phyloP scores from a whole-genome alignment of 177 flowering plant species.

The Vitis hybrid region DNA sequence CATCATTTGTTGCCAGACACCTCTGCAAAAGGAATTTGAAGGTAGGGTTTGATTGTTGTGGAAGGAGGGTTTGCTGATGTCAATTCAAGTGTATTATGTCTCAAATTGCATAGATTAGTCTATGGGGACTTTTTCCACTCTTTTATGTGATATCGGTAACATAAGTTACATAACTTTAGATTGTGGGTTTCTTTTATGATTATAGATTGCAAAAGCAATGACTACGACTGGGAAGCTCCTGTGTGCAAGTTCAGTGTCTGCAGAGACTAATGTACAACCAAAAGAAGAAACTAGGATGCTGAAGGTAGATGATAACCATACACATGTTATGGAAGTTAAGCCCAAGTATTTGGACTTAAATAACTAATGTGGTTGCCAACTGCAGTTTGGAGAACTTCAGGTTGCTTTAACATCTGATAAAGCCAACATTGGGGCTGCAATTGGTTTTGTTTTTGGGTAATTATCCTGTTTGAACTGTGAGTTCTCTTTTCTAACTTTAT shows the following conservation, averaged over 20 bases:
- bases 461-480: constrained; percentile 1
- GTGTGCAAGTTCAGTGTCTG: constrained; percentile 44
- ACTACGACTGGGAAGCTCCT: constrained; percentile 59
- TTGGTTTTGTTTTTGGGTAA: constrained; percentile 77
- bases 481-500: constrained; percentile 2
- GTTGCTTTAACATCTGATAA: constrained; percentile 70
- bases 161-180: neutral
- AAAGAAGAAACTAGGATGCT: constrained; percentile 54
- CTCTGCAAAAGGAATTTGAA: too few species aligned
- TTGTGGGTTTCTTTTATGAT: constrained; percentile 18
- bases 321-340: neutral
- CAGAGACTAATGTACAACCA: constrained; percentile 36
- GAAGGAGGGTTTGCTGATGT: too few species aligned
- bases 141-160: too few species aligned
- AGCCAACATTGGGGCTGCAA: constrained; percentile 77
- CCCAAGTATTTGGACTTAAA: neutral
- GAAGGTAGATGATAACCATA: constrained; percentile 46
- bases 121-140: too few species aligned
- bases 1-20: too few species aligned
- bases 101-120: too few species aligned
- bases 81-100: too few species aligned
- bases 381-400: constrained; percentile 95
- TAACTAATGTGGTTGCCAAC: constrained; percentile 2
- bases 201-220: constrained; percentile 82
- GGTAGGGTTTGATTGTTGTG: too few species aligned